Conservation (phyloP, 1,284 basidiomycete genomes). For the Puccinia sorghi region DNA sequence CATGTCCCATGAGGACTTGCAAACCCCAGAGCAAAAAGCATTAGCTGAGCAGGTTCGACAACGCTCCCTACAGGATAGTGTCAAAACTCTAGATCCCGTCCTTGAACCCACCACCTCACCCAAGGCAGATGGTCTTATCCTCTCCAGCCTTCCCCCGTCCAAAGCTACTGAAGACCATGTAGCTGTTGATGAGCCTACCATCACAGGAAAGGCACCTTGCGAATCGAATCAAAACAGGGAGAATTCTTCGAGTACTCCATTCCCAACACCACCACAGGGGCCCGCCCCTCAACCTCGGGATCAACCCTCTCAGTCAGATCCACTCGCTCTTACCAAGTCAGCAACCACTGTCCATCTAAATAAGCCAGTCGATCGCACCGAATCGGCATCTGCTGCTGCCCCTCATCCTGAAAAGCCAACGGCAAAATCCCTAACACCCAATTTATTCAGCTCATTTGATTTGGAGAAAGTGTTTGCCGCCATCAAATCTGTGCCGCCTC, state of each 20-base stretch:
- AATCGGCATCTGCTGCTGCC: neutral
- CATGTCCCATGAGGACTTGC: constrained; percentile 80
- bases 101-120: constrained; percentile 62
- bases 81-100: constrained; percentile 62
- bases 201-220: constrained; percentile 9
- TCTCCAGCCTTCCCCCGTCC: constrained; percentile 66
- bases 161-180: constrained; percentile 35
- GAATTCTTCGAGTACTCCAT: neutral
- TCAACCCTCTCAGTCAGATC: neutral
- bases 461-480: constrained; percentile 43
- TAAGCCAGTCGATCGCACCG: neutral
- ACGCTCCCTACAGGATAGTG: constrained; percentile 76
- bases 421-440: constrained; percentile 11
- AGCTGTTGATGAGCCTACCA: constrained; percentile 18
- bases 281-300: neutral
- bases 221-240: constrained; percentile 45
- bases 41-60: constrained; percentile 75
- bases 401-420: neutral
- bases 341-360: neutral
- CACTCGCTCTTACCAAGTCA: neutral
- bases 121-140: constrained; percentile 75
- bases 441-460: constrained; percentile 34
- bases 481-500: constrained; percentile 33
- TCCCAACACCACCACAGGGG: neutral
- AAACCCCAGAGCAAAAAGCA: constrained; percentile 76